Evolutionary conservation across 208 protist genomes (phyloP).

Genomic region (Giardia muris): DNA sequence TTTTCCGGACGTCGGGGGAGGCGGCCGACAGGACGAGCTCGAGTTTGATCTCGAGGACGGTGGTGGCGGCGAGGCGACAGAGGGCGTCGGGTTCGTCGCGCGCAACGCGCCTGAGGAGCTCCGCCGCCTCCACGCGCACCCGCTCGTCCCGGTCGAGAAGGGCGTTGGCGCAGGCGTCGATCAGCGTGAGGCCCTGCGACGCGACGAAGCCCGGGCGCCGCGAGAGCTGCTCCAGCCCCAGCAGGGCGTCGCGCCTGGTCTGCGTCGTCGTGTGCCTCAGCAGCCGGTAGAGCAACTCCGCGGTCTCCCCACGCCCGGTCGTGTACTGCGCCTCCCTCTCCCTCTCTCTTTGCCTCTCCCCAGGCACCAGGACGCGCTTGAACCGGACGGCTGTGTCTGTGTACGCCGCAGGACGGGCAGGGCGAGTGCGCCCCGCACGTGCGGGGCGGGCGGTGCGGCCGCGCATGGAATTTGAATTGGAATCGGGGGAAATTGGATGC

Average conservation of each 20-base stretch:
- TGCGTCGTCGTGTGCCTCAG: neutral
- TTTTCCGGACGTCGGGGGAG: neutral
- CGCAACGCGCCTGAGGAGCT: neutral
- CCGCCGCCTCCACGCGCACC: neutral
- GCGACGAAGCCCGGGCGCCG: neutral
- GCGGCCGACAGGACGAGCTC: neutral
- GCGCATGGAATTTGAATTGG: too few relatives aligned
- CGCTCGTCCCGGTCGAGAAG: neutral
- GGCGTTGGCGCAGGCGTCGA: neutral
- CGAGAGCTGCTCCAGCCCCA: neutral
- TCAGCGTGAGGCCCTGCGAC: neutral
- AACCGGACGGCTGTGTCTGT: neutral
- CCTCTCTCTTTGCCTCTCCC: neutral
- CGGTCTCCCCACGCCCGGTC: neutral
- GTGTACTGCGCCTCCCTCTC: neutral
- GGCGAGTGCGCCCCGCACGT: too few relatives aligned
- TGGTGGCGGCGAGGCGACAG: neutral
- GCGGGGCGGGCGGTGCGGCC: too few relatives aligned
- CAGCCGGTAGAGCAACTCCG: neutral
- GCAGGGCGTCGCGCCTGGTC: neutral
- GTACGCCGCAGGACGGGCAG: neutral
- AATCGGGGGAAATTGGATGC: too few relatives aligned
- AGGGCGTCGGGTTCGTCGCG: neutral
- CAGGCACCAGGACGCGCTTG: neutral
- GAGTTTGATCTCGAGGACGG: neutral